A percentile compares a stretch with the other conserved stretches of the same genome.
Evolutionary conservation across 1,139 yeast genomes (phyloP).

Genomic region (Geotrichum europaeum): DNA sequence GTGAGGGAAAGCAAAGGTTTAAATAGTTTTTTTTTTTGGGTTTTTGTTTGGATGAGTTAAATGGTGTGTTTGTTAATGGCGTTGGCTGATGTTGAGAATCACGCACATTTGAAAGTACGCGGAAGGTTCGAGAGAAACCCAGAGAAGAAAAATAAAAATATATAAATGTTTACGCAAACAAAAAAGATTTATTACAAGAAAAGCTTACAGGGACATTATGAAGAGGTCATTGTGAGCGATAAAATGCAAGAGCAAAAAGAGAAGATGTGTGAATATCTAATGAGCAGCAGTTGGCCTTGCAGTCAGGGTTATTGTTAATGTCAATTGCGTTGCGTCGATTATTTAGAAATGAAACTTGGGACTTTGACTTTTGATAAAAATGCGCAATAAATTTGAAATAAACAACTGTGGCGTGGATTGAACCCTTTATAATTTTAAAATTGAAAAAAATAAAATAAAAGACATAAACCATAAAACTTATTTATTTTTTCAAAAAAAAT

Average conservation of each 20-base stretch:
- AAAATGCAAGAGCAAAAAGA: neutral
- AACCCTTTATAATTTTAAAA: too few species aligned
- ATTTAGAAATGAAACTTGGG: neutral
- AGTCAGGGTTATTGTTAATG: neutral
- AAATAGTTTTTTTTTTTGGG: neutral
- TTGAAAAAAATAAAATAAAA: too few species aligned
- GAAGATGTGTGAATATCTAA: too few species aligned
- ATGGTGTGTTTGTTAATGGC: neutral
- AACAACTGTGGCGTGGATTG: neutral
- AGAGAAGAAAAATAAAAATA: neutral
- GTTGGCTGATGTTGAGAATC: neutral
- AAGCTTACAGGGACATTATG: too few species aligned
- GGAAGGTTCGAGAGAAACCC: neutral
- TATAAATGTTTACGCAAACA: neutral
- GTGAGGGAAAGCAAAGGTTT: neutral
- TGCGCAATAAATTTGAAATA: neutral
- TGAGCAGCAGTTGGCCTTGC: too few species aligned
- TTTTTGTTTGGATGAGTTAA: neutral
- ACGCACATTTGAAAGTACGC: neutral
- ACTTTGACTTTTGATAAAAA: neutral
- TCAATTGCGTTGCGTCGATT: neutral
- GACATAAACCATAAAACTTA: too few species aligned
- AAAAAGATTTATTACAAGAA: too few species aligned
- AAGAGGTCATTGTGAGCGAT: too few species aligned
- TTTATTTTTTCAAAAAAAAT: too few species aligned